phyloP scores from a whole-genome alignment of 495 filamentous ascomycete genomes.

The Penicillium maclennaniae region DNA sequence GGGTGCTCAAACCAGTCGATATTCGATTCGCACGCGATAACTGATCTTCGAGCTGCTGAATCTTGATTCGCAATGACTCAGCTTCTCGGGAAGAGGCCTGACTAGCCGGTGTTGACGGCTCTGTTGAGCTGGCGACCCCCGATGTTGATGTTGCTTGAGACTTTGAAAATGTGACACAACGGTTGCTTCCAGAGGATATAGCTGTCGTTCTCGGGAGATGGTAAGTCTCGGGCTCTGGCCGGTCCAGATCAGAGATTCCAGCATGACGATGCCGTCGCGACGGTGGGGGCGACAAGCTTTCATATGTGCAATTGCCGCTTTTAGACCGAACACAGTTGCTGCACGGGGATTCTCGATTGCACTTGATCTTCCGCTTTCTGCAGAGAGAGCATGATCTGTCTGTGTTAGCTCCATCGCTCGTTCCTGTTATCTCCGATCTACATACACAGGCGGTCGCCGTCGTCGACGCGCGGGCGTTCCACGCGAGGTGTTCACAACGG shows the following conservation, averaged over 20 bases:
- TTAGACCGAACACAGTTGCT: constrained; percentile 48
- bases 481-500: no score
- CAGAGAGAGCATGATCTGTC: constrained; percentile 44
- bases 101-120: constrained; percentile 27
- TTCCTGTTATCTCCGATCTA: neutral
- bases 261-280: constrained; percentile 7
- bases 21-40: constrained; percentile 22
- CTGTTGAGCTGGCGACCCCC: constrained; percentile 16
- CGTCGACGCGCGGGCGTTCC: constrained; percentile 35
- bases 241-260: neutral
- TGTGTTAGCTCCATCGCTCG: constrained; percentile 2
- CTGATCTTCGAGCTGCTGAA: constrained; percentile 46
- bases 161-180: constrained; percentile 1
- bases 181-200: neutral
- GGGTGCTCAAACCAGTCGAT: constrained; percentile 4
- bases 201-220: neutral
- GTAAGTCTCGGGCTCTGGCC: neutral
- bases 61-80: constrained; percentile 33
- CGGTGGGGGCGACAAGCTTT: constrained; percentile 17
- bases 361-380: constrained; percentile 47
- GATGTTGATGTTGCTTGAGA: constrained; percentile 8
- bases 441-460: constrained; percentile 46
- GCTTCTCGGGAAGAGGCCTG: constrained; percentile 30
- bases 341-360: constrained; percentile 47
- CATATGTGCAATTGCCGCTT: constrained; percentile 40